Conservation (phyloP, 345 rosid species). For the Streptanthus diversifolius region DNA sequence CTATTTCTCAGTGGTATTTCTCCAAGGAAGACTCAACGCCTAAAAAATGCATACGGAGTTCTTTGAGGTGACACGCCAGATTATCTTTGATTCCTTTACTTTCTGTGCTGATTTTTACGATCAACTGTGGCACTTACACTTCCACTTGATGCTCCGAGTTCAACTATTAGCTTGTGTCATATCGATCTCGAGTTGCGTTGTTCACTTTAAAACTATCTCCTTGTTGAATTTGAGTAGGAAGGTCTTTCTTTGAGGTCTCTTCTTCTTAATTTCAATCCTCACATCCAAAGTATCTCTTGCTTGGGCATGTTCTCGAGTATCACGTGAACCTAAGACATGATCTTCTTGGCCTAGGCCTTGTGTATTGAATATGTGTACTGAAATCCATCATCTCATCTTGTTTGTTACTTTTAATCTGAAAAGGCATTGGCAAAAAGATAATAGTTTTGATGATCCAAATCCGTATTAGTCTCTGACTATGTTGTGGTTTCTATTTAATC, state of each 20-base stretch:
- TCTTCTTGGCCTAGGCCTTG: neutral
- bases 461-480: neutral
- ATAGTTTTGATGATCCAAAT: neutral
- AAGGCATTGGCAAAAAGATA: neutral
- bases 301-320: neutral
- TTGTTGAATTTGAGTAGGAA: neutral
- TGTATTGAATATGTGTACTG: neutral
- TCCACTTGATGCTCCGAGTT: neutral
- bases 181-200: neutral
- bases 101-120: neutral
- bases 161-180: neutral
- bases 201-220: neutral
- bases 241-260: neutral
- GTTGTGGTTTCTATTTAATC: neutral
- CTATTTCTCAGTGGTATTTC: slow-evolving; percentile 87
- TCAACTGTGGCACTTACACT: neutral
- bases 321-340: neutral
- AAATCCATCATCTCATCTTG: neutral
- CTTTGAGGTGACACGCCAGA: slow-evolving; percentile 54
- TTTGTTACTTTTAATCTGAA: neutral
- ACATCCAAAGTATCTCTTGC: neutral
- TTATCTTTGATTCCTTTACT: neutral
- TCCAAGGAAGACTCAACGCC: slow-evolving; percentile 68
- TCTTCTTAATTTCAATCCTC: neutral
- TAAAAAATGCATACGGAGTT: slow-evolving; percentile 60